Evolutionary conservation across 352 stramenopile species (phyloP).

Genomic region (Hyaloperonospora brassicae): DNA sequence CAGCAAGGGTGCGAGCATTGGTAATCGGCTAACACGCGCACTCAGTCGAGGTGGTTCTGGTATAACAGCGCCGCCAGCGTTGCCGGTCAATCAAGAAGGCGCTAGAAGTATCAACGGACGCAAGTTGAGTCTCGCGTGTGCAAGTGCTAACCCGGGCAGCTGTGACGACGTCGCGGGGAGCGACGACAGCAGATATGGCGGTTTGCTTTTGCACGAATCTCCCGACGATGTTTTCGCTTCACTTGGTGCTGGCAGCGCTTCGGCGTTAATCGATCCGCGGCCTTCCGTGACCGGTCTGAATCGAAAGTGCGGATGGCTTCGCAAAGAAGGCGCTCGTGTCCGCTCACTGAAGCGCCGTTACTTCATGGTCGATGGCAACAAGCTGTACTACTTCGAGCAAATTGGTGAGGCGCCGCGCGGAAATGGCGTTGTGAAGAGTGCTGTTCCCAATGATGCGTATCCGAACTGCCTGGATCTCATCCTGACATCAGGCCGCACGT

Average conservation of each 20-base stretch:
- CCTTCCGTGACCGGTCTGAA: conserved; percentile 12
- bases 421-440: conserved; percentile 43
- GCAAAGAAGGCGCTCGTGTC: conserved; percentile 63
- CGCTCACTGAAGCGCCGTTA: conserved; percentile 76
- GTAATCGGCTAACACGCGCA: conserved; percentile 23
- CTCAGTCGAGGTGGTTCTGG: conserved; percentile 30
- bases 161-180: conserved; percentile 15
- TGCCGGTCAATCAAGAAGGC: conserved; percentile 3
- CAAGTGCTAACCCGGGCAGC: conserved; percentile 21
- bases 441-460: conserved; percentile 37
- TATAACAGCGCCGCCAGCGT: conserved; percentile 10
- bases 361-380: conserved; percentile 53
- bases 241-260: conserved; percentile 8
- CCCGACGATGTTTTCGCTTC: conserved; percentile 10
- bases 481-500: conserved; percentile 42
- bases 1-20: conserved; percentile 13
- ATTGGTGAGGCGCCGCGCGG: conserved; percentile 47
- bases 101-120: background rate
- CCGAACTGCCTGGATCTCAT: conserved; percentile 65
- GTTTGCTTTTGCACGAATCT: conserved; percentile 11
- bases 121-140: conserved; percentile 17
- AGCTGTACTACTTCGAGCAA: conserved; percentile 56
- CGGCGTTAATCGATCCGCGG: background rate
- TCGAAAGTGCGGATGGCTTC: conserved; percentile 65
- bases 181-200: conserved; percentile 12